Conservation (phyloP, 768 basidiomycete genomes). For the Crepidotus variabilis region DNA sequence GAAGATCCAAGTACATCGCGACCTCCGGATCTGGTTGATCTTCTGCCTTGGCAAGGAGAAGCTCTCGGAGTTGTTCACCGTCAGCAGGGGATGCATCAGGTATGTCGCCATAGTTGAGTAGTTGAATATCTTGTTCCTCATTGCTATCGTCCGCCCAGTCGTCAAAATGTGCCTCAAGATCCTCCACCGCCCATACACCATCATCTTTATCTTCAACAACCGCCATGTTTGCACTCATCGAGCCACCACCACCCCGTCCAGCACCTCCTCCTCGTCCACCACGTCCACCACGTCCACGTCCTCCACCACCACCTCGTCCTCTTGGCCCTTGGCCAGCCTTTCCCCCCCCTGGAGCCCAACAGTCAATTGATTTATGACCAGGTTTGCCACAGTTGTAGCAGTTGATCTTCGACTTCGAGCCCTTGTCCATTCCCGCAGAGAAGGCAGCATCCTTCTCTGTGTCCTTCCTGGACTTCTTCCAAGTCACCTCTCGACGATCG, state of each 20-base stretch:
- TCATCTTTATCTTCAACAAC: slow-evolving; percentile 12
- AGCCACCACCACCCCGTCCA: slow-evolving; percentile 21
- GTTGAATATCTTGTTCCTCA: background rate
- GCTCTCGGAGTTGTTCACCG: background rate
- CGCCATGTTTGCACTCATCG: slow-evolving; percentile 36
- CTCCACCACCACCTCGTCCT: slow-evolving; percentile 44
- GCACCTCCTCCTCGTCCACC: slow-evolving; percentile 40
- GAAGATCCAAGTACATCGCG: background rate
- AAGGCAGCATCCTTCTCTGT: slow-evolving; percentile 23
- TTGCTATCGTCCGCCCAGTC: background rate
- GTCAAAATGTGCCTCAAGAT: background rate
- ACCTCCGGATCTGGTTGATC: background rate
- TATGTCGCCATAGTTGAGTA: background rate
- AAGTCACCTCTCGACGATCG: slow-evolving; percentile 13
- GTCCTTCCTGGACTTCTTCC: slow-evolving; percentile 15
- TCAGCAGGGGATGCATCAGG: background rate
- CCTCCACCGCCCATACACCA: background rate
- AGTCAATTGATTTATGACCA: background rate
- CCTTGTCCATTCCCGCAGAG: slow-evolving; percentile 8
- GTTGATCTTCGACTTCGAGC: slow-evolving; percentile 2
- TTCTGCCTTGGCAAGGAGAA: background rate
- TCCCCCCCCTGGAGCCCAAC: slow-evolving; percentile 19
- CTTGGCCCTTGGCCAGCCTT: background rate
- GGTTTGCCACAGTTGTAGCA: slow-evolving; percentile 4
- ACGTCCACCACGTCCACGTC: slow-evolving; percentile 16